These are phyloP conservation scores for Barnettozyma hawaiiensis DNA, from an alignment of 1,139 yeast species.

Conservation along the genomic window DNA sequence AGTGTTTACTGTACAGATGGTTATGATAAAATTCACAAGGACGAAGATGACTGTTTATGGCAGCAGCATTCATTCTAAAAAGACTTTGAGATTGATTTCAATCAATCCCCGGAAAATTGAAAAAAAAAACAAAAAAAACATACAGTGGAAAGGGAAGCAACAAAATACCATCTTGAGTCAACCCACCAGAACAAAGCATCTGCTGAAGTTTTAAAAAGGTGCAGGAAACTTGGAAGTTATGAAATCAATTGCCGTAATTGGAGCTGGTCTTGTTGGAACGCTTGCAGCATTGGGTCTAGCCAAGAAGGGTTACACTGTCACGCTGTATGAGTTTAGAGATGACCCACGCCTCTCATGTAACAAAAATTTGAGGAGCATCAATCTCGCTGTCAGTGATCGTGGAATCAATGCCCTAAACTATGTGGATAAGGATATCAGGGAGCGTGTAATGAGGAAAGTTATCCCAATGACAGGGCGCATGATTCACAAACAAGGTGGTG, in stretches of 20 bases:
- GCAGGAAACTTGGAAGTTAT: background rate
- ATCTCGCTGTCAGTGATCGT: conserved; percentile 79
- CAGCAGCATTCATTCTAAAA: too few relatives aligned
- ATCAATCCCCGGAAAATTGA: too few relatives aligned
- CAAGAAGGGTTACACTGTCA: conserved; percentile 66
- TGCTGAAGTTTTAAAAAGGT: too few relatives aligned
- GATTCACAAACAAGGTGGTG: conserved; percentile 71
- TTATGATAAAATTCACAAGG: too few relatives aligned
- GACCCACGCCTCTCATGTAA: conserved; percentile 25
- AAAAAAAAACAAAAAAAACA: too few relatives aligned
- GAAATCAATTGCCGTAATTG: conserved; percentile 46
- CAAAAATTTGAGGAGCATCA: conserved; percentile 61
- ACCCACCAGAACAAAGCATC: too few relatives aligned
- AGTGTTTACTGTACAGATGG: too few relatives aligned
- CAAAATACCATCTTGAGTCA: too few relatives aligned
- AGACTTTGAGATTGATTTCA: too few relatives aligned
- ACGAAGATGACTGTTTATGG: too few relatives aligned
- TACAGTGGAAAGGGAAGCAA: too few relatives aligned
- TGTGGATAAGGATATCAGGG: conserved; percentile 56
- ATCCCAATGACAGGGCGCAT: conserved; percentile 88
- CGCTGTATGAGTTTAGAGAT: conserved; percentile 57
- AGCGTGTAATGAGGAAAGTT: conserved; percentile 49
- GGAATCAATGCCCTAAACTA: conserved; percentile 67
- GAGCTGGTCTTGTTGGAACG: conserved; percentile 90
- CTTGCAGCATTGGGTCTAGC: conserved; percentile 78